Evolutionary conservation across 1,284 basidiomycete species (phyloP).

Genomic region (Ustilago bromivora): DNA sequence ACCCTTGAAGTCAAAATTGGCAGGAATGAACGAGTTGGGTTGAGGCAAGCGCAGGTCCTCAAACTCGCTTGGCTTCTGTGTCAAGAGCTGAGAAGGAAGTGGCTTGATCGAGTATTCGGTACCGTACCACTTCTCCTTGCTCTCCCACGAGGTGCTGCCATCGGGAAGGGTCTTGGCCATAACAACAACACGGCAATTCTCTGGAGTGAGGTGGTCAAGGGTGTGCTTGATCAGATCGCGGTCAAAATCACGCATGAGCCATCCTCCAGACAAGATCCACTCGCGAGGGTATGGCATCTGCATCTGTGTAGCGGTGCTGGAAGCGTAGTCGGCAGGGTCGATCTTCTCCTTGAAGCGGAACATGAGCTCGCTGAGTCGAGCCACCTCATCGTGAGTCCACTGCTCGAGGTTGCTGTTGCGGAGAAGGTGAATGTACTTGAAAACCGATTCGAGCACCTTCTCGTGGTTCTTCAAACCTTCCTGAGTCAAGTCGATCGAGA

Average conservation of each 20-base stretch:
- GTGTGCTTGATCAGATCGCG: slow-evolving; percentile 77
- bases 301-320: slow-evolving; percentile 82
- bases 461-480: slow-evolving; percentile 89
- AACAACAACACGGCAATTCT: slow-evolving; percentile 79
- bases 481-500: slow-evolving; percentile 83
- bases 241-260: slow-evolving; percentile 83
- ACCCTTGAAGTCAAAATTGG: slow-evolving; percentile 57
- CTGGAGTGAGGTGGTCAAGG: slow-evolving; percentile 76
- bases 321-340: slow-evolving; percentile 83
- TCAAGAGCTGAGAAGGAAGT: slow-evolving; percentile 50
- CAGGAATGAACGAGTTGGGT: slow-evolving; percentile 67
- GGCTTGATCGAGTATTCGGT: slow-evolving; percentile 67
- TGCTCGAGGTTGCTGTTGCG: slow-evolving; percentile 77
- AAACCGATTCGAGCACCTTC: slow-evolving; percentile 79
- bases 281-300: slow-evolving; percentile 84
- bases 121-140: slow-evolving; percentile 68
- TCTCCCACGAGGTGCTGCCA: slow-evolving; percentile 57
- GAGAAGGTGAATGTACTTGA: slow-evolving; percentile 91
- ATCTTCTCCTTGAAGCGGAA: slow-evolving; percentile 92
- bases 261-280: slow-evolving; percentile 80
- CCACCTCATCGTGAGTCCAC: slow-evolving; percentile 84
- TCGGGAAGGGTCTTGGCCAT: slow-evolving; percentile 76
- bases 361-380: slow-evolving; percentile 79
- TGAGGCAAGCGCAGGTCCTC: slow-evolving; percentile 63
- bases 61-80: slow-evolving; percentile 34